Evolutionary conservation across 2,329 filamentous ascomycete genomes (phyloP).

Genomic region (Trichoderma sp.): DNA sequence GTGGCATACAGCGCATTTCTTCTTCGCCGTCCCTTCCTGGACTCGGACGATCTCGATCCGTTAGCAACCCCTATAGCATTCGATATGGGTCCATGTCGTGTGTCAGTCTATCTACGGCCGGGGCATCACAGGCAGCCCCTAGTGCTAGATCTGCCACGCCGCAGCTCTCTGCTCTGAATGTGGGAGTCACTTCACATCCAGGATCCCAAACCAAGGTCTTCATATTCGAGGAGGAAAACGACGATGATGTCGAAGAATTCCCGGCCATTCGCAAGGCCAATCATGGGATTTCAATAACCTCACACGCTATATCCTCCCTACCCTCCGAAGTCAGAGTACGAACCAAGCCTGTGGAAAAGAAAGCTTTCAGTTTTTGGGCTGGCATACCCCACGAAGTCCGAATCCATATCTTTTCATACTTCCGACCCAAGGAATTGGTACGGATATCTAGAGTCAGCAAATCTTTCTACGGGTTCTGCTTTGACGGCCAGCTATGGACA

Average conservation of each 20-base stretch:
- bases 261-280: constrained; percentile 56
- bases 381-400: constrained; percentile 80
- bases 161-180: constrained; percentile 42
- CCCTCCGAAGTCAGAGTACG: constrained; percentile 50
- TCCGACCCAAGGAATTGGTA: constrained; percentile 78
- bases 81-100: constrained; percentile 51
- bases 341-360: constrained; percentile 43
- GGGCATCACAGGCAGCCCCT: constrained; percentile 31
- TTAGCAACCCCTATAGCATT: constrained; percentile 64
- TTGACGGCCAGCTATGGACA: constrained; percentile 92
- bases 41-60: constrained; percentile 62
- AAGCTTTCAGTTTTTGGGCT: constrained; percentile 68
- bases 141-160: constrained; percentile 34
- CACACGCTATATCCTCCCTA: constrained; percentile 55
- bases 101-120: constrained; percentile 48
- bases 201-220: constrained; percentile 42
- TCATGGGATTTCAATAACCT: constrained; percentile 41
- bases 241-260: constrained; percentile 44
- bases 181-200: constrained; percentile 37
- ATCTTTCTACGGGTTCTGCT: constrained; percentile 78
- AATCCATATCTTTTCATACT: constrained; percentile 71
- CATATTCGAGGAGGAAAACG: constrained; percentile 30
- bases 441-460: constrained; percentile 74
- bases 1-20: constrained; percentile 75
- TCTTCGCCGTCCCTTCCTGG: constrained; percentile 72